Evolutionary conservation across 352 stramenopile genomes (phyloP), one percentile per base, ranked within the genome.

Genomic region (Phytophthora pluvialis): DNA sequence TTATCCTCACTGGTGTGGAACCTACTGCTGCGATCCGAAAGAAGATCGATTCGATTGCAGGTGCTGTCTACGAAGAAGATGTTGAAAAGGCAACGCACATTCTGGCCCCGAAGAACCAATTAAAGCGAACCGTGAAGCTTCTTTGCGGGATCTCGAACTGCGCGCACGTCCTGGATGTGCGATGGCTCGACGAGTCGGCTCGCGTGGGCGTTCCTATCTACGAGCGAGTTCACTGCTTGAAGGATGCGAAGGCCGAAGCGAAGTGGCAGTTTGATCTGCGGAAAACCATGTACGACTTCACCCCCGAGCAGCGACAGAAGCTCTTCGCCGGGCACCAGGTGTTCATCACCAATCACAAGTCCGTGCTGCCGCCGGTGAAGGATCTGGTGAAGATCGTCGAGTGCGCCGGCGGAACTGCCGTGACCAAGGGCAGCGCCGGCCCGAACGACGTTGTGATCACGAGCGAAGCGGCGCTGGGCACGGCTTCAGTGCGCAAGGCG

Each of bases 41-140:
- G 63, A 73, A 84, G 40, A 81, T 88, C 21, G 50, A 72, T 47
- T 61, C 69, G 3, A 83, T 88, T 53, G 33, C 49, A 1, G 74
- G 73, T 18, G 79, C 79, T 21, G 40, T 61, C 2, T 86, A 81
- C 49, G 77, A 88, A 60, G 58, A 78, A 54, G 61, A 80, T 8
- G 61, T 88, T 33, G 62, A 80, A 12, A 70, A 70, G 18, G 79
- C 72, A 33, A 88, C 74, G 25, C 79, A 88, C 44, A 40, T 88
- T 38, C 58, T 88, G 21, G 79, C 72, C 39, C 77, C 75, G 1
- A 67, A 64, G n/a, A 64, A 73, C 29, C 54, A 80, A 36, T 36
- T 88, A 12, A 88, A 88, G 47, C 71, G 79, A 28, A 89, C 80
- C 1, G 80, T 89, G 25, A 89, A 89, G 55, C 38, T 89, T 29